phyloP scores from a whole-genome alignment of 495 filamentous ascomycete genomes.

The Aspergillus ellipticus region DNA sequence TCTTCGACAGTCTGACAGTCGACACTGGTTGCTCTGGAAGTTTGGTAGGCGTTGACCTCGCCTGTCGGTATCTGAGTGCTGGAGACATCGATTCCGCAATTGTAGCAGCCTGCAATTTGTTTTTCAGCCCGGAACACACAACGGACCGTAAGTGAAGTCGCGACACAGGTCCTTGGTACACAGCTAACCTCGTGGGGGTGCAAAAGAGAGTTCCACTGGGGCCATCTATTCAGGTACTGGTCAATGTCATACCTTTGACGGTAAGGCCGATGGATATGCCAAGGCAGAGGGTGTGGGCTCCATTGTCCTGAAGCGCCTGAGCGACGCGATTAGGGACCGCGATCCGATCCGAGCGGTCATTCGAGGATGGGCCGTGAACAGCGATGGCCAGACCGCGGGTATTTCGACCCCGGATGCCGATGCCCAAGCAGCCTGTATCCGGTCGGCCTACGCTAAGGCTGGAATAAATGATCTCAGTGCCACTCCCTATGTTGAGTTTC shows the following conservation, averaged over 20 bases:
- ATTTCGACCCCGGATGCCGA: slow-evolving; percentile 52
- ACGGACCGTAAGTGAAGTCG: too few species aligned
- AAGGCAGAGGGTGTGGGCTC: slow-evolving; percentile 31
- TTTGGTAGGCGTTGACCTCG: slow-evolving; percentile 23
- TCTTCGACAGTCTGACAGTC: slow-evolving; percentile 24
- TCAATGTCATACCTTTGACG: slow-evolving; percentile 38
- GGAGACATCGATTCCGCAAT: slow-evolving; percentile 20
- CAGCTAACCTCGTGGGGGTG: too few species aligned
- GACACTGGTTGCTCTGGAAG: slow-evolving; percentile 30
- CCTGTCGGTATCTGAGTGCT: slow-evolving; percentile 17
- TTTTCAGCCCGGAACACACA: slow-evolving; percentile 3
- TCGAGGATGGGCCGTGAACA: slow-evolving; percentile 53
- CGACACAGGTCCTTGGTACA: too few species aligned
- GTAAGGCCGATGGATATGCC: slow-evolving; percentile 31
- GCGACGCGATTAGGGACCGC: slow-evolving; percentile 55
- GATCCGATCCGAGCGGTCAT: slow-evolving; percentile 62
- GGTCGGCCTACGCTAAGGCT: slow-evolving; percentile 4
- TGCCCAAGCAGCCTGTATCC: slow-evolving; percentile 28
- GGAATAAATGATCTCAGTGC: slow-evolving; percentile 9
- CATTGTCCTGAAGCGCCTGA: slow-evolving; percentile 52
- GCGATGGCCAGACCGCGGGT: slow-evolving; percentile 52
- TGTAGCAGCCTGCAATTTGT: slow-evolving; percentile 43
- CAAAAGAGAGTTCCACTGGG: too few species aligned
- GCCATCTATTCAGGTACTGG: slow-evolving; percentile 46
- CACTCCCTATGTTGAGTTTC: slow-evolving; percentile 31